Percentiles rank a stretch among this genome's conserved stretches.
Evolutionary conservation across 768 basidiomycete species (phyloP).

Genomic region (Termitomyces heimii): DNA sequence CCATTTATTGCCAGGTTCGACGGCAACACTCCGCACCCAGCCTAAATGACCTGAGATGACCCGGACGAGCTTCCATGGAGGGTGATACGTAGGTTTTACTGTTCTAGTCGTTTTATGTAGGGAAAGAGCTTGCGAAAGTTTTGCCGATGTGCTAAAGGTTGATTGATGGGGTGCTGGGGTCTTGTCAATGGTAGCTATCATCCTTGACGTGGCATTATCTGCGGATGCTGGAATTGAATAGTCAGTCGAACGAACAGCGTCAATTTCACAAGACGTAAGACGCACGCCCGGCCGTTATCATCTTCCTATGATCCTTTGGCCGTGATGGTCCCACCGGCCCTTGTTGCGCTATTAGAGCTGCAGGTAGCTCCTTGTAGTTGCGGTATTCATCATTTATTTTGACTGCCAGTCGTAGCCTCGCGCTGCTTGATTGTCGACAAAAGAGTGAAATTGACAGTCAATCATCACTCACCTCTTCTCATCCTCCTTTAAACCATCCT

Average conservation of each 20-base stretch:
- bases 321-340: conserved; percentile 75
- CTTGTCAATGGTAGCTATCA: conserved; percentile 73
- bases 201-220: conserved; percentile 49
- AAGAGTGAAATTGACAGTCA: neutral
- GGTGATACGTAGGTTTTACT: conserved; percentile 93
- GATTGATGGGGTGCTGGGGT: conserved; percentile 64
- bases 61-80: conserved; percentile 92
- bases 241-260: neutral
- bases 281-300: conserved; percentile 70
- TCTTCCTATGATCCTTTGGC: conserved; percentile 57
- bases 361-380: conserved; percentile 79
- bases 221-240: conserved; percentile 23
- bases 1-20: conserved; percentile 98
- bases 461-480: conserved; percentile 54
- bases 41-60: conserved; percentile 98
- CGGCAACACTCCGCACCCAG: conserved; percentile 94
- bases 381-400: conserved; percentile 91
- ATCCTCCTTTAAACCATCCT: conserved; percentile 57
- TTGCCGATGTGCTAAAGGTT: conserved; percentile 56
- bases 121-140: conserved; percentile 84
- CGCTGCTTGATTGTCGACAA: conserved; percentile 31
- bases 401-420: conserved; percentile 68
- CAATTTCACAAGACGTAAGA: conserved; percentile 12
- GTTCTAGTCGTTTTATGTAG: conserved; percentile 92
- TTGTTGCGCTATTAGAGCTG: conserved; percentile 76